Conservation (phyloP, 2,329 filamentous ascomycete genomes). For the Exutisphaerella laricina region DNA sequence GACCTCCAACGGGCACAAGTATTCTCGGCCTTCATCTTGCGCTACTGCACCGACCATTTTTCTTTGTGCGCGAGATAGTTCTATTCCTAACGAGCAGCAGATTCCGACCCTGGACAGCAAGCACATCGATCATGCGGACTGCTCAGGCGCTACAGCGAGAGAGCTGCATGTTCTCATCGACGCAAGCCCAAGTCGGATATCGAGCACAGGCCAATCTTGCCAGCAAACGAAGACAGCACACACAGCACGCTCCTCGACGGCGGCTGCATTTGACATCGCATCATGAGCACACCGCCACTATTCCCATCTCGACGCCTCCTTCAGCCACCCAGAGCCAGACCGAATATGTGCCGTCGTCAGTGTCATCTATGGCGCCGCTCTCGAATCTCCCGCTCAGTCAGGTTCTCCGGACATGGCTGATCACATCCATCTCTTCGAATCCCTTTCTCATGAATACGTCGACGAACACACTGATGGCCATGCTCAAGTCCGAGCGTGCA, state of each 20-base stretch:
- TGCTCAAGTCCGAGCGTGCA: constrained; percentile 63
- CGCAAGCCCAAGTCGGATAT: neutral
- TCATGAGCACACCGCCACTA: neutral
- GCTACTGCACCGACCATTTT: too few relatives aligned
- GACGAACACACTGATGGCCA: constrained; percentile 58
- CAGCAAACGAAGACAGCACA: constrained; percentile 2
- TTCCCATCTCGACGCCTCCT: neutral
- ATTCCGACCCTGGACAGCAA: too few relatives aligned
- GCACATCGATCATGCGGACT: constrained; percentile 1
- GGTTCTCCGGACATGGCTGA: constrained; percentile 63
- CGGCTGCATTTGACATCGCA: constrained; percentile 6
- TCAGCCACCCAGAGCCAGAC: neutral
- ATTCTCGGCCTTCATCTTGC: neutral
- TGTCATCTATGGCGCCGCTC: constrained; percentile 42
- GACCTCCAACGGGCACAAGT: neutral
- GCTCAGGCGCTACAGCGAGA: neutral
- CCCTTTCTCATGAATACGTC: constrained; percentile 64
- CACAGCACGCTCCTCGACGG: constrained; percentile 1
- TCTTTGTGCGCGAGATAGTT: too few relatives aligned
- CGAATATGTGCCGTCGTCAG: neutral
- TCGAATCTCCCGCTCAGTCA: constrained; percentile 61
- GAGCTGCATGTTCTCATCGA: constrained; percentile 1
- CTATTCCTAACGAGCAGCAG: too few relatives aligned
- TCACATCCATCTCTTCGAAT: constrained; percentile 65
- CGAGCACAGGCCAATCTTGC: neutral